A percentile compares a stretch with the other conserved stretches of the same genome.
These are phyloP conservation scores for Colletotrichum zoysiae DNA, from an alignment of 2,329 filamentous ascomycete species.

Conservation along the genomic window DNA sequence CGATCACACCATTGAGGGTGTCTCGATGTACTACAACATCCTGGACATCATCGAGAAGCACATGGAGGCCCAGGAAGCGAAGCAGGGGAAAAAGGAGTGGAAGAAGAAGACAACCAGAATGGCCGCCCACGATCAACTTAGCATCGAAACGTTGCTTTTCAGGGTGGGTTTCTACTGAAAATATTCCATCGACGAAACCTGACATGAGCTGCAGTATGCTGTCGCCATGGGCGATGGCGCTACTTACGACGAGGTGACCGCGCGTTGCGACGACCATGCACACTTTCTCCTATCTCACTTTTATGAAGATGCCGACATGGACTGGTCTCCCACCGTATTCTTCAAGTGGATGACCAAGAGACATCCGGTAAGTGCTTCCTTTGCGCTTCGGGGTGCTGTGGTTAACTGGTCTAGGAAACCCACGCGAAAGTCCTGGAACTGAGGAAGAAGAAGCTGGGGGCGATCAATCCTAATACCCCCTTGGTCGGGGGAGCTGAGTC, in stretches of 20 bases:
- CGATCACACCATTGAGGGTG: slow-evolving; percentile 71
- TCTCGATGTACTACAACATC: slow-evolving; percentile 73
- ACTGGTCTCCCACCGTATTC: slow-evolving; percentile 62
- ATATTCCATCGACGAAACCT: slow-evolving; percentile 21
- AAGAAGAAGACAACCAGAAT: slow-evolving; percentile 45
- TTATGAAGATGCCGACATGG: slow-evolving; percentile 53
- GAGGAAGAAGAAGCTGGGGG: slow-evolving; percentile 17
- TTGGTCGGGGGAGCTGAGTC: slow-evolving; percentile 5
- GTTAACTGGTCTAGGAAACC: slow-evolving; percentile 22
- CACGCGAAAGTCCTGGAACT: slow-evolving; percentile 30
- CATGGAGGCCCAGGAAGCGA: slow-evolving; percentile 47
- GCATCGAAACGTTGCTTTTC: slow-evolving; percentile 47
- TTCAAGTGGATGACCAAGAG: slow-evolving; percentile 60
- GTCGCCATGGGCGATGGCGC: slow-evolving; percentile 65
- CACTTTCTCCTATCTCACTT: slow-evolving; percentile 67
- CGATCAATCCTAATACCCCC: background rate
- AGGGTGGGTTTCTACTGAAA: slow-evolving; percentile 46
- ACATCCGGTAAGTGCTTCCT: slow-evolving; percentile 53
- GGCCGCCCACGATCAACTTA: slow-evolving; percentile 25
- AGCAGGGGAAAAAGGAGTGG: slow-evolving; percentile 49
- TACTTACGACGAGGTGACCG: slow-evolving; percentile 62
- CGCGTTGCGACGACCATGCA: slow-evolving; percentile 62
- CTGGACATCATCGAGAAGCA: slow-evolving; percentile 66
- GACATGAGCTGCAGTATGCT: slow-evolving; percentile 57
- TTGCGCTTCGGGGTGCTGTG: background rate